Conservation (phyloP, 1,284 basidiomycete genomes). For the Marasmius fiardii region DNA sequence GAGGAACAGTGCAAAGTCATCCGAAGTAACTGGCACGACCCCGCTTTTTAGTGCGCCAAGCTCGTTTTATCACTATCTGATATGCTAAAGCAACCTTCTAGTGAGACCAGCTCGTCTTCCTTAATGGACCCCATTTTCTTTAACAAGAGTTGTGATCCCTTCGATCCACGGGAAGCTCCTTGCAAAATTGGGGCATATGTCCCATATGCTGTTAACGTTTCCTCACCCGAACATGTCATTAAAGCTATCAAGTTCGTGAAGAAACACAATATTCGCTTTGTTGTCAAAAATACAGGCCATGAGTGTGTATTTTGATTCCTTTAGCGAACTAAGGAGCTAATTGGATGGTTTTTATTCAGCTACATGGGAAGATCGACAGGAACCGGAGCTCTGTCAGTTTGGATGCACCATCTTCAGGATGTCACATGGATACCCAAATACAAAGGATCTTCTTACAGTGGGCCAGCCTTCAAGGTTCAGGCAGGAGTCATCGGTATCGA, state of each 20-base stretch:
- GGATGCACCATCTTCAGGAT: conserved; percentile 20
- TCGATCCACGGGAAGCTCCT: conserved; percentile 11
- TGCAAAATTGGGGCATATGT: conserved; percentile 22
- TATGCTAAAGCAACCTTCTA: background rate
- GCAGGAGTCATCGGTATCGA: conserved; percentile 16
- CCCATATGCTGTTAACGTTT: conserved; percentile 22
- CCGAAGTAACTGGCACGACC: conserved; percentile 13
- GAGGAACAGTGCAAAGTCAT: conserved; percentile 7
- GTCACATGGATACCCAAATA: conserved; percentile 16
- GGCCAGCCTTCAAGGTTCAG: conserved; percentile 15
- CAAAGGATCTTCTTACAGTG: conserved; percentile 11
- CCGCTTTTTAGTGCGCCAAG: conserved; percentile 15
- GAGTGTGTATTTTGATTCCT: conserved; percentile 14
- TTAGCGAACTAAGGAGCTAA: background rate
- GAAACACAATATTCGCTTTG: conserved; percentile 21
- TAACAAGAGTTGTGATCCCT: conserved; percentile 24
- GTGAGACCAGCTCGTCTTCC: background rate
- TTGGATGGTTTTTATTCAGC: background rate
- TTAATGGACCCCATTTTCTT: conserved; percentile 16
- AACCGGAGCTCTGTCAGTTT: conserved; percentile 17
- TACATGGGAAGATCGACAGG: conserved; percentile 22
- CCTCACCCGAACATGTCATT: conserved; percentile 16
- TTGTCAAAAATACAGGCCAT: conserved; percentile 23
- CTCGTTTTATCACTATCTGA: background rate
- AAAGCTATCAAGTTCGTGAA: conserved; percentile 20